A percentile compares a stretch with the other conserved stretches of the same genome.
These are phyloP conservation scores for Casuarina cunninghamiana DNA, from an alignment of 306 rosid genomes.

Conservation along the genomic window DNA sequence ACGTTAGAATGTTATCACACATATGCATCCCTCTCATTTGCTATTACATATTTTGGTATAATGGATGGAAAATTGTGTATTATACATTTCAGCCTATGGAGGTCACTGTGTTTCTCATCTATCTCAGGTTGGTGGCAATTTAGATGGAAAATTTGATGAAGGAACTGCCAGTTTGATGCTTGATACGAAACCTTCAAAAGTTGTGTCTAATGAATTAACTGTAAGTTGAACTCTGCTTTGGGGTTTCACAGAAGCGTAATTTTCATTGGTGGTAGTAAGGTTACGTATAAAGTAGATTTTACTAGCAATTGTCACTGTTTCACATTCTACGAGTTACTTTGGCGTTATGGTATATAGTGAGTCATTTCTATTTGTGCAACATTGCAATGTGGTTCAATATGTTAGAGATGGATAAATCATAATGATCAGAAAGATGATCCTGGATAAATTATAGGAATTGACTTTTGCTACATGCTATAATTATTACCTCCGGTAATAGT, in stretches of 20 bases:
- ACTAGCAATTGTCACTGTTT: slow-evolving; percentile 12
- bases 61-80: slow-evolving; percentile 1
- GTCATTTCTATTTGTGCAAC: background rate
- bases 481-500: background rate
- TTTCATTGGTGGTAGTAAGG: background rate
- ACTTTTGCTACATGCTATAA: background rate
- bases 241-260: slow-evolving; percentile 9
- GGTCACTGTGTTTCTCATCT: slow-evolving; percentile 23
- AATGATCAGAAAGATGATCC: background rate
- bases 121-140: slow-evolving; percentile 73
- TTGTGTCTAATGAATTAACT: slow-evolving; percentile 72
- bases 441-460: background rate
- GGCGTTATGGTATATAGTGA: background rate
- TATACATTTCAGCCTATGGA: slow-evolving; percentile 17
- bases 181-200: slow-evolving; percentile 95
- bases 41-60: slow-evolving; percentile 20
- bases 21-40: background rate
- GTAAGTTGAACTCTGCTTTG: slow-evolving; percentile 52
- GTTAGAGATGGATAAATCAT: background rate
- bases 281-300: slow-evolving; percentile 15
- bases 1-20: background rate
- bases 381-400: background rate
- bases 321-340: slow-evolving; percentile 15
- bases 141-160: slow-evolving; percentile 88
- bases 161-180: slow-evolving; percentile 75